A percentile compares a stretch with the other conserved stretches of the same genome.
These are phyloP conservation scores for Nemania sp. DNA, from an alignment of 2,329 filamentous ascomycete species.

Conservation along the genomic window DNA sequence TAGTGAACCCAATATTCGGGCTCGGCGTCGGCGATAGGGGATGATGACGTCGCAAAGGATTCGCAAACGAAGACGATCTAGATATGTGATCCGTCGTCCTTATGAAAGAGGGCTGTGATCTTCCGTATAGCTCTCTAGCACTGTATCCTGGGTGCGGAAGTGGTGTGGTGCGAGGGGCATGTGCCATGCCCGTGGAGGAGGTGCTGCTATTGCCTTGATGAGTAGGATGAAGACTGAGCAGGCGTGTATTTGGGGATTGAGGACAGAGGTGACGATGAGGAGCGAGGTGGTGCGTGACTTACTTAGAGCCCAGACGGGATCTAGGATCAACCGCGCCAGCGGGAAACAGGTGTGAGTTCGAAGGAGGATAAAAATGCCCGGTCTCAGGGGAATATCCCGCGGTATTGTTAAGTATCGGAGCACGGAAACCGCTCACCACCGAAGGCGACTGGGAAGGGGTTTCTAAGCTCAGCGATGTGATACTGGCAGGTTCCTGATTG, in stretches of 20 bases:
- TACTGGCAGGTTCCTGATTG: slow-evolving; percentile 55
- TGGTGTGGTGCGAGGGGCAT: slow-evolving; percentile 58
- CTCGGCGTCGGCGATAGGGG: slow-evolving; percentile 59
- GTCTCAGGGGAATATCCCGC: slow-evolving; percentile 56
- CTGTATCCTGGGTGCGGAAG: slow-evolving; percentile 57
- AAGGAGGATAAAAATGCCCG: slow-evolving; percentile 52
- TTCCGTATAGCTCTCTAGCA: slow-evolving; percentile 58
- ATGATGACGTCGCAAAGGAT: slow-evolving; percentile 54
- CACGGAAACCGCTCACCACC: slow-evolving; percentile 57
- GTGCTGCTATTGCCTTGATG: slow-evolving; percentile 50
- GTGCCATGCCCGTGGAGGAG: slow-evolving; percentile 61
- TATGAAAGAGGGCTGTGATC: slow-evolving; percentile 54
- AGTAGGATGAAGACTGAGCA: slow-evolving; percentile 36
- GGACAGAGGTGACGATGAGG: slow-evolving; percentile 9
- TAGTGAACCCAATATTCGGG: slow-evolving; percentile 51
- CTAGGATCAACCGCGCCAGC: slow-evolving; percentile 53
- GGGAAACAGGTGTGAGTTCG: slow-evolving; percentile 43
- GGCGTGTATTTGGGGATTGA: not conserved
- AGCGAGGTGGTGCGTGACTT: slow-evolving; percentile 44
- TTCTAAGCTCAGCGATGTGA: slow-evolving; percentile 59
- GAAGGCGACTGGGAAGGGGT: slow-evolving; percentile 54
- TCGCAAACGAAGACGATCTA: slow-evolving; percentile 57
- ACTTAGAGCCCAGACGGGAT: slow-evolving; percentile 60
- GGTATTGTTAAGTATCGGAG: slow-evolving; percentile 51
- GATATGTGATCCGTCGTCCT: slow-evolving; percentile 54